These are phyloP conservation scores for Haplosporangium sp. DNA, from an alignment of 371 early-diverging fungal genomes.

Conservation along the genomic window DNA sequence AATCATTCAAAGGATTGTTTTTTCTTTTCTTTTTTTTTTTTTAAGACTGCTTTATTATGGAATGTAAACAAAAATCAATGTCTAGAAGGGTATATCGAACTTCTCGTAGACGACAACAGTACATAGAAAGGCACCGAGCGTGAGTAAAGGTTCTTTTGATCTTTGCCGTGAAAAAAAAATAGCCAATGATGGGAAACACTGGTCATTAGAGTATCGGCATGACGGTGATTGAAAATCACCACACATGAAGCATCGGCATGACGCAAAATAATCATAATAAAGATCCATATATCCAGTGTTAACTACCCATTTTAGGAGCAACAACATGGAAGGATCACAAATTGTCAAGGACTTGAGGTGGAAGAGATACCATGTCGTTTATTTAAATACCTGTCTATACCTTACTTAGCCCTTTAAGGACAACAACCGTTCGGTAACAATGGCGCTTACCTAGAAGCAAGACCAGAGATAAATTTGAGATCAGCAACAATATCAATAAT, in stretches of 20 bases:
- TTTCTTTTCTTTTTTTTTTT: not conserved
- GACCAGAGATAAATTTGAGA: not conserved
- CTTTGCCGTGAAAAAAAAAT: constrained; percentile 59
- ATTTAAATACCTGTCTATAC: constrained; percentile 10
- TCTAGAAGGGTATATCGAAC: constrained; percentile 33
- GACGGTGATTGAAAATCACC: constrained; percentile 4
- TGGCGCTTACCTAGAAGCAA: constrained; percentile 34
- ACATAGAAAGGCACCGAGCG: constrained; percentile 33
- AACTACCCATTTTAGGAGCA: constrained; percentile 22
- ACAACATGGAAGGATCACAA: not conserved
- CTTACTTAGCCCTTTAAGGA: not conserved
- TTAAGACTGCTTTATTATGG: not conserved
- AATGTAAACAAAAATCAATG: not conserved
- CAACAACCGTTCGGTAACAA: constrained; percentile 6
- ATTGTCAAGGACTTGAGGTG: not conserved
- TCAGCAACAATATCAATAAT: constrained; percentile 6
- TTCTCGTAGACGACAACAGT: constrained; percentile 57
- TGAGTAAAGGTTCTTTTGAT: constrained; percentile 56
- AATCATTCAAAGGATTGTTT: not conserved
- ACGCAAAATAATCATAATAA: not conserved
- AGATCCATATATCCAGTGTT: not conserved
- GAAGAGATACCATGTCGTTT: constrained; percentile 3
- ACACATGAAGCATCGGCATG: constrained; percentile 47
- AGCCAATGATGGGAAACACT: constrained; percentile 48
- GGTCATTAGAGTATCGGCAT: constrained; percentile 58